Evolutionary conservation across 2,329 filamentous ascomycete species (phyloP), one percentile per base, ranked within the genome.

Genomic region (Albophoma yamanashiensis): DNA sequence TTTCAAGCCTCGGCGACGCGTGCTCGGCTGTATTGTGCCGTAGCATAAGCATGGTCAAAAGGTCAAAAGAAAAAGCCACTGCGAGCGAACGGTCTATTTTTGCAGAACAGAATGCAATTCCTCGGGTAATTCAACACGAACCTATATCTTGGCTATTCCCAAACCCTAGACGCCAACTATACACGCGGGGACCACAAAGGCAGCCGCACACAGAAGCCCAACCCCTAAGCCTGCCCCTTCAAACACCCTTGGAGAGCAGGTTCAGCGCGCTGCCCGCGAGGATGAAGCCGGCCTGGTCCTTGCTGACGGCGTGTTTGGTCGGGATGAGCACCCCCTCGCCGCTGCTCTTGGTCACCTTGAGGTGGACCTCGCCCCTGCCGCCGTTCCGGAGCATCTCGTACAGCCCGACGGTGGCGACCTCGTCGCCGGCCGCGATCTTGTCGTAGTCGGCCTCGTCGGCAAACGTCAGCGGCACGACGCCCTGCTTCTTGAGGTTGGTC

Each of bases 401-500:
- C 63, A 99, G 76, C 0, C 94, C 94, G 43, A 92, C 82, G 0
- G 93, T 97, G 62, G 80, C 79, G 31, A 97, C 89, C 67, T 87
- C 80, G 72, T 99, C 94, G 64, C 92, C 90, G 0, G 92, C 92
- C 58, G 83, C 79, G 64, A 99, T 89, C 64, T 79, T 78, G 69
- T 94, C 90, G 72, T 97, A 97, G 74, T 97, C 94, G 25, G 83
- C 82, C 76, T 95, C 92, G 73, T 96, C 82, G 55, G 79, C 90
- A 70, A 99, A 96, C 0, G 91, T 97, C 68, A 99, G 80, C 2
- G 94, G 94, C 53, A 99, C 91, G 40, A 99, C 89, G 64, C 94
- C 94, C 78, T 99, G 94, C 79, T 96, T 96, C 85, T 96, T 96
- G 66, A 96, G 78, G 74, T 96, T 96, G 38, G 92, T 96, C 81